Percentiles rank a stretch among this genome's conserved stretches.
phyloP scores from a whole-genome alignment of 805 yeast genomes.

The Sugiyamaella lignohabitans region DNA sequence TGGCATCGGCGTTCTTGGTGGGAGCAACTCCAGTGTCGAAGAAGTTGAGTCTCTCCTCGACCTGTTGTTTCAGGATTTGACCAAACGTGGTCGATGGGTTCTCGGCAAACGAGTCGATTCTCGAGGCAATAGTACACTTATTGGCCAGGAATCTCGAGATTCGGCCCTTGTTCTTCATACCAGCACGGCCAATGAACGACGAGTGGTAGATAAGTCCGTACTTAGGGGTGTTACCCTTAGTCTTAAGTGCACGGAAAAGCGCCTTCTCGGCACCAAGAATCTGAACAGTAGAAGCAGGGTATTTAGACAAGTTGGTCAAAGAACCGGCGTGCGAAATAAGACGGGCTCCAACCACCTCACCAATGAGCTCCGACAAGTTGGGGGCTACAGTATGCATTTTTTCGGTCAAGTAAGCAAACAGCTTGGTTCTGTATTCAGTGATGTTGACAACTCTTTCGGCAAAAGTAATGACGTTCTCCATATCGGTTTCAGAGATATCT shows the following conservation, averaged over 20 bases:
- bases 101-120: slow-evolving; percentile 96
- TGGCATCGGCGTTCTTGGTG: slow-evolving; percentile 91
- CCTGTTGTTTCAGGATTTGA: slow-evolving; percentile 86
- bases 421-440: slow-evolving; percentile 79
- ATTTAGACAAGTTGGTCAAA: slow-evolving; percentile 89
- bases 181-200: slow-evolving; percentile 87
- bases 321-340: slow-evolving; percentile 98
- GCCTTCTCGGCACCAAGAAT: slow-evolving; percentile 97
- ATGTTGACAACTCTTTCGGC: slow-evolving; percentile 91
- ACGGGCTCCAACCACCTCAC: slow-evolving; percentile 98
- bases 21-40: slow-evolving; percentile 96
- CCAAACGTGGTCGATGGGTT: slow-evolving; percentile 90
- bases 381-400: slow-evolving; percentile 99
- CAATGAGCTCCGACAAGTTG: slow-evolving; percentile 90
- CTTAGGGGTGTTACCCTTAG: slow-evolving; percentile 95
- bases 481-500: slow-evolving; percentile 90
- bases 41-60: slow-evolving; percentile 93
- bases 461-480: slow-evolving; percentile 83
- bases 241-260: slow-evolving; percentile 89
- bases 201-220: slow-evolving; percentile 95
- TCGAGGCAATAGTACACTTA: slow-evolving; percentile 97
- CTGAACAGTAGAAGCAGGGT: slow-evolving; percentile 99
- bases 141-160: slow-evolving; percentile 97
- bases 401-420: slow-evolving; percentile 81
- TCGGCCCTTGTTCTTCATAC: slow-evolving; percentile 97